Percentiles rank a stretch among this genome's conserved stretches.
Evolutionary conservation across 2,329 filamentous ascomycete species (phyloP).

Genomic region (Lachnellula subtilissima): DNA sequence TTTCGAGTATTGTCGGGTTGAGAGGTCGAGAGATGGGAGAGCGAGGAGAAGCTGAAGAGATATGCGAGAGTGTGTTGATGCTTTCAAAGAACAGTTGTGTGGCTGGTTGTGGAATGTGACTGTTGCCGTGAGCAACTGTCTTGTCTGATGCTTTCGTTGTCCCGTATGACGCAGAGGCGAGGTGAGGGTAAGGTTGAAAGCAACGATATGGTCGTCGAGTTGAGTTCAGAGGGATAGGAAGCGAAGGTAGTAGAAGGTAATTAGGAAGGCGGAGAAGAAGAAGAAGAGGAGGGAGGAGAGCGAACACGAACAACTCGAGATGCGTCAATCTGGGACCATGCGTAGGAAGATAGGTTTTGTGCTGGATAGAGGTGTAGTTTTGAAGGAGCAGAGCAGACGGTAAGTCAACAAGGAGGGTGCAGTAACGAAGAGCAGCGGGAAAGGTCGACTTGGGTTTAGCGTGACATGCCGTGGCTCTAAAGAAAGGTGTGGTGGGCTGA

Average conservation of each 20-base stretch:
- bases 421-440: background rate
- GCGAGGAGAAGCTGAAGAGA: background rate
- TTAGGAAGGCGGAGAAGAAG: slow-evolving; percentile 30
- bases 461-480: too few species aligned
- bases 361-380: slow-evolving; percentile 11
- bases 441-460: too few species aligned
- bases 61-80: slow-evolving; percentile 2
- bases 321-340: slow-evolving; percentile 26
- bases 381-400: slow-evolving; percentile 8
- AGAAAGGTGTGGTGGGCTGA: too few species aligned
- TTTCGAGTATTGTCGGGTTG: slow-evolving; percentile 1
- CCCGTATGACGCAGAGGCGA: slow-evolving; percentile 21
- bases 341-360: slow-evolving; percentile 8
- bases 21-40: background rate
- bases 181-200: slow-evolving; percentile 1
- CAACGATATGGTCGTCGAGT: slow-evolving; percentile 5
- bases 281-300: slow-evolving; percentile 33
- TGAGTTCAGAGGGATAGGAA: background rate
- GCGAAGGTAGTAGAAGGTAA: slow-evolving; percentile 2
- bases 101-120: slow-evolving; percentile 13
- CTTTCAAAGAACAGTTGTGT: slow-evolving; percentile 5
- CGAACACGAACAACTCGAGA: slow-evolving; percentile 29
- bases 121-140: slow-evolving; percentile 18
- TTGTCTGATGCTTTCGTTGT: background rate
- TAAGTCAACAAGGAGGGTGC: background rate